Base-by-base conservation (phyloP, 148 eudicot species). In the Agrostemma githago region DNA sequence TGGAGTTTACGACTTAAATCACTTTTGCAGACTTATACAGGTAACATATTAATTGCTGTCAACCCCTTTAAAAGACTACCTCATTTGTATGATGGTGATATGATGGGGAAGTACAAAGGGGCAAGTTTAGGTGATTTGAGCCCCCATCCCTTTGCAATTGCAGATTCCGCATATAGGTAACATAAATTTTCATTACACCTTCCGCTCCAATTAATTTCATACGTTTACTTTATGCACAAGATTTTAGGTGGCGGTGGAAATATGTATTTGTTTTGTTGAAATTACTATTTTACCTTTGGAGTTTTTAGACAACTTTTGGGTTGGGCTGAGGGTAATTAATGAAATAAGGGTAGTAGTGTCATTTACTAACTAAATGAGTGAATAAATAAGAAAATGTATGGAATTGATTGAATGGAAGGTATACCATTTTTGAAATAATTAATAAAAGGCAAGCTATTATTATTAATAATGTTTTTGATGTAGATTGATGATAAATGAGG, bases 131-230 rank as follows among this genome's bases (percentile, higher is more conserved):
- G 96, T 21, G 99, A 92, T 76, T 79, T 90, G 68, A 88, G 83
- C 60, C 99, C 99, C 6, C 99, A 95, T 78, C 99, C 96, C 48
- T 95, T 88, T 89, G 99, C 99, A 70, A 90, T 95, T 82, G 97
- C 97, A 51, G 97, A 95, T 78, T 81, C 88, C 68, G 96, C 99
- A 76, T 95, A 92, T 85, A 92, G 97, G 99, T 84, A 80, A 76
- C 46, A 43, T 26, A 26, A 26, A 26, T 70, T 69, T 64, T 67
- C 34, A 26, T 26, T 26, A 26, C 34, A 26, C 34, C 34, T 1
- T 26, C 34, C 34, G 34, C 1, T 26, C 34, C 34, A 26, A 26
- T 26, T 26, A 26, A 26, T 26, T 26, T 26, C 34, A 26, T 26
- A 26, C 34, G 34, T 26, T 26, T 26, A 26, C 34, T 26, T 26